Percentiles rank a stretch among this genome's conserved stretches.
phyloP scores from a whole-genome alignment of 768 basidiomycete genomes.

The Tylopilus intermedius region DNA sequence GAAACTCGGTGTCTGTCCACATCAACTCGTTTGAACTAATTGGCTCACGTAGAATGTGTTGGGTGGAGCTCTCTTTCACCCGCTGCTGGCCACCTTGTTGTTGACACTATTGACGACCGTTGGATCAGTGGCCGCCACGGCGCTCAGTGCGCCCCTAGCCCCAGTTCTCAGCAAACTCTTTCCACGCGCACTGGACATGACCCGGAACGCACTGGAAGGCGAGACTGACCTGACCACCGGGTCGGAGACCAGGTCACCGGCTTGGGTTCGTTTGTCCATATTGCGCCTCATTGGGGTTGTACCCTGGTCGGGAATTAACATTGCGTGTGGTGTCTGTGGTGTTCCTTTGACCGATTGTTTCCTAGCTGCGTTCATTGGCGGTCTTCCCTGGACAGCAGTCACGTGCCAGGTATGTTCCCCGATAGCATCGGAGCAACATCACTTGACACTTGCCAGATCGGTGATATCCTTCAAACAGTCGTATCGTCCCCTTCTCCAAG shows the following conservation, averaged over 20 bases:
- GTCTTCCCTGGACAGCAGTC: conserved; percentile 86
- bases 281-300: conserved; percentile 89
- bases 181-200: conserved; percentile 81
- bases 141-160: conserved; percentile 77
- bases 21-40: conserved; percentile 15
- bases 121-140: conserved; percentile 78
- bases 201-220: conserved; percentile 74
- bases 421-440: conserved; percentile 12
- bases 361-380: conserved; percentile 78
- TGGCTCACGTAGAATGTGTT: conserved; percentile 69
- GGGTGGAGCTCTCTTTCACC: conserved; percentile 81
- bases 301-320: conserved; percentile 96
- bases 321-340: conserved; percentile 89
- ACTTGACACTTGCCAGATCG: conserved; percentile 49
- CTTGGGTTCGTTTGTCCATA: conserved; percentile 85
- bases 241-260: conserved; percentile 32
- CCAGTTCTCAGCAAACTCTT: conserved; percentile 78
- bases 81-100: conserved; percentile 73
- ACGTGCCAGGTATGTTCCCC: conserved; percentile 70
- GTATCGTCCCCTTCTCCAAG: conserved; percentile 66
- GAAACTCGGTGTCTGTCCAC: background rate
- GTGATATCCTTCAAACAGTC: conserved; percentile 82
- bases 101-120: conserved; percentile 82
- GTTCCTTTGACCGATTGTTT: conserved; percentile 72
- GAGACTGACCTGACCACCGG: conserved; percentile 44